These are phyloP conservation scores for Chenopodium formosanum DNA, from an alignment of 148 eudicot genomes.

Conservation along the genomic window DNA sequence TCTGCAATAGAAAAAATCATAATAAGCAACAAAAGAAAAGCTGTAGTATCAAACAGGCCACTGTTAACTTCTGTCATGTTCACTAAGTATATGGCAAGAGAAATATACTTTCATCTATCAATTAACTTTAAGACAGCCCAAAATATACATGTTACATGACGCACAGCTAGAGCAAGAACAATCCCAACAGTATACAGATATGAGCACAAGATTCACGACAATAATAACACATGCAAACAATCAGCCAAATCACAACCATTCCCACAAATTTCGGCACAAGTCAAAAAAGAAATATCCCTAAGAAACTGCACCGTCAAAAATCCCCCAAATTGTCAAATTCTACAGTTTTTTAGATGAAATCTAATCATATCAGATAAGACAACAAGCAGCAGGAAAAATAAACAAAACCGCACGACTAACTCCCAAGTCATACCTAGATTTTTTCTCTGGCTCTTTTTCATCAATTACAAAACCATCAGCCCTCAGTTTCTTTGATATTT, in stretches of 20 bases:
- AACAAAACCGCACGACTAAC: background rate
- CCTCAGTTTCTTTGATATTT: slow-evolving; percentile 82
- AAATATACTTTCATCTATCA: background rate
- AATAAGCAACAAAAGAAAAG: slow-evolving; percentile 8
- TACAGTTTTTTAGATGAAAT: slow-evolving; percentile 3
- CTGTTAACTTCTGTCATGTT: background rate
- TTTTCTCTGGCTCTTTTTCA: slow-evolving; percentile 49
- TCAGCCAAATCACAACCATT: background rate
- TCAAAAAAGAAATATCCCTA: background rate
- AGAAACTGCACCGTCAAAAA: background rate
- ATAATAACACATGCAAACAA: background rate
- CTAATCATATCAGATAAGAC: background rate
- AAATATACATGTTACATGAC: background rate
- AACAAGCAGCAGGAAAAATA: background rate
- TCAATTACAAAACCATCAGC: slow-evolving; percentile 59
- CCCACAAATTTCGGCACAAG: background rate
- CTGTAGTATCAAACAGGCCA: background rate
- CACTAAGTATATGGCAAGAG: background rate
- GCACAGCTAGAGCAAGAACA: background rate
- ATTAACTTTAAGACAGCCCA: background rate
- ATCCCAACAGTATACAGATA: background rate
- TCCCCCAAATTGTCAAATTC: background rate
- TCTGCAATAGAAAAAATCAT: slow-evolving; percentile 35
- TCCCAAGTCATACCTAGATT: slow-evolving; percentile 61
- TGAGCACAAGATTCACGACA: background rate